Base-by-base conservation (phyloP, 495 filamentous ascomycete species). In the Cetradonia linearis region DNA sequence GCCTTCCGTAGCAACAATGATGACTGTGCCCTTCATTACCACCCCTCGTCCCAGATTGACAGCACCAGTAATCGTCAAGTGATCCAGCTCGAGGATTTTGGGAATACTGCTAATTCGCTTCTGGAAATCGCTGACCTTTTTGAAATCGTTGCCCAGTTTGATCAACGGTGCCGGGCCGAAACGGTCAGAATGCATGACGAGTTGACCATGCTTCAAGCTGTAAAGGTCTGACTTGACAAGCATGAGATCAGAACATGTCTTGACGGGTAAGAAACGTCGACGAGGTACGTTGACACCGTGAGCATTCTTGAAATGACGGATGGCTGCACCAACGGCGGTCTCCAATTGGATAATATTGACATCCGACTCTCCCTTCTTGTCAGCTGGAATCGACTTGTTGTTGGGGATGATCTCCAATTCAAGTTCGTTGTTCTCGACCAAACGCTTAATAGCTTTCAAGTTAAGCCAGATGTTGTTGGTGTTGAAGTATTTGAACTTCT, bases 401-500 rank as follows among this genome's bases (percentile, higher is more conserved):
- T 99, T 99, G 71, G 94, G 89, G 69, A 99, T 99, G 74, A 99
- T 99, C 78, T 99, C 93, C 86, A 99, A 93, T 80, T 91, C 89
- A 48, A 99, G 84, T 78, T 96, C 92, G 75, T 95, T 88, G 78
- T 95, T 88, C 81, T 99, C 91, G 2, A 99, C 94, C 52, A 99
- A 90, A 61, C 94, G 90, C 86, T 96, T 96, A 79, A 99, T 86
- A 64, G 93, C 93, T 70, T 88, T 84, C 67, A 95, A 82, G 79
- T 93, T 96, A 81, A 99, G 86, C 93, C 93, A 99, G 78, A 99
- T 95, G 83, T 99, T 99, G 87, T 99, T 99, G 76, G 93, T 99
- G 84, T 99, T 99, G 86, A 99, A 99, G 84, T 99, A 99, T 81
- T 95, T 96, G 86, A 99, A 99, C 81, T 99, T 99, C 86, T 97